Evolutionary conservation across 768 basidiomycete species (phyloP).

Genomic region (Panellus pusillus): DNA sequence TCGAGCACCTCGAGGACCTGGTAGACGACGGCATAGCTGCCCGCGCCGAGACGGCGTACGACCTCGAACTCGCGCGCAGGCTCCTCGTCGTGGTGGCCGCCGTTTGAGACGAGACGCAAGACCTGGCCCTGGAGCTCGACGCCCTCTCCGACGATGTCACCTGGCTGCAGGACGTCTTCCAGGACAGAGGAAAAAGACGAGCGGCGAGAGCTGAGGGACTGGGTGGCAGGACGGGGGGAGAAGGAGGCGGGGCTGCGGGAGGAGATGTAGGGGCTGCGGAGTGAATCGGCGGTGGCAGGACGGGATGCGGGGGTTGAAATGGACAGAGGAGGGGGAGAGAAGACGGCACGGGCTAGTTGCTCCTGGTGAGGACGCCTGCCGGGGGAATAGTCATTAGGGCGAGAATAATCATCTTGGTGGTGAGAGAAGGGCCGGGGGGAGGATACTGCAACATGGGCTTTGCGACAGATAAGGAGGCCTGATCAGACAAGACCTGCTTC

Average conservation of each 20-base stretch:
- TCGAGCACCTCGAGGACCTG: constrained; percentile 75
- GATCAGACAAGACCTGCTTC: constrained; percentile 64
- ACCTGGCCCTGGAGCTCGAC: constrained; percentile 64
- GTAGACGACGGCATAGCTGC: constrained; percentile 93
- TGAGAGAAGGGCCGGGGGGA: constrained; percentile 41
- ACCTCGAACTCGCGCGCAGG: constrained; percentile 79
- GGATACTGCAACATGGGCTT: constrained; percentile 63
- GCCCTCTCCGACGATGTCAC: constrained; percentile 74
- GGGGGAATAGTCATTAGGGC: constrained; percentile 41
- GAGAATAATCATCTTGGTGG: constrained; percentile 39
- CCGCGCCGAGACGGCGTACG: constrained; percentile 80
- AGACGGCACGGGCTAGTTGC: constrained; percentile 30
- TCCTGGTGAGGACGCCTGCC: constrained; percentile 43
- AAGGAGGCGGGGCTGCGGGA: constrained; percentile 34
- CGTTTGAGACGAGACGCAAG: constrained; percentile 57
- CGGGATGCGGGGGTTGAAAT: constrained; percentile 27
- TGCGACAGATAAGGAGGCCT: constrained; percentile 26
- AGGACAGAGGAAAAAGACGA: constrained; percentile 42
- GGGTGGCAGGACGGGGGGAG: constrained; percentile 26
- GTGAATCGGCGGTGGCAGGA: constrained; percentile 34
- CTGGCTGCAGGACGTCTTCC: constrained; percentile 68
- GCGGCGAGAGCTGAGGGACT: constrained; percentile 32
- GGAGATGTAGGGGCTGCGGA: constrained; percentile 41
- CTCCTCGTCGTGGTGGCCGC: constrained; percentile 33
- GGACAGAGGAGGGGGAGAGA: constrained; percentile 25